Base-by-base conservation (phyloP, 2,329 filamentous ascomycete species). In the Penicillium hesseltinei region DNA sequence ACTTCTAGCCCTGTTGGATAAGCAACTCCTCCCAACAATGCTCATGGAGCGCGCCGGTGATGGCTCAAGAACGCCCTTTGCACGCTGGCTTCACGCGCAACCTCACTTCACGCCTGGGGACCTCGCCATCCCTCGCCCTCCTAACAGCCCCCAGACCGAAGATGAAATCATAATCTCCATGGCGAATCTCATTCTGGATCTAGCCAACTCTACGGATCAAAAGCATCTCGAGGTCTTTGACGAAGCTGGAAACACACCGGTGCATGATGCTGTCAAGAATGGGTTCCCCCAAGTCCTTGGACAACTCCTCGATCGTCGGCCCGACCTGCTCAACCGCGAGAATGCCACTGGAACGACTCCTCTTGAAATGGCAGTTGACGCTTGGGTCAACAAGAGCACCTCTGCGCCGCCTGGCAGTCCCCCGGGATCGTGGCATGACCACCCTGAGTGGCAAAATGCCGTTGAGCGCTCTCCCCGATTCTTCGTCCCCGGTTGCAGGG, bases 271-370 rank as follows among this genome's bases (percentile, higher is more conserved):
- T 1, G 68, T 77, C 25, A 69, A 69, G 29, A 52, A 75, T 6
- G 81, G 84, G 38, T 75, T 87, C 1, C 79, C 81, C 15, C 77
- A 85, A 63, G 79, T 90, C 29, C 86, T 89, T 3, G 55, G 66
- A 17, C 17, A 65, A 11, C 68, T 75, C 40, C 73, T 92, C 11
- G 75, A 82, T 10, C 77, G 77, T 62, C 79, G 83, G 19, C 83
- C 87, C 0, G 78, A 80, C 27, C 77, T 92, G 2, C 75, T 91
- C 0, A 81, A 84, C 63, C 83, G 86, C 23, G 91, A 94, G 70
- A 92, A 92, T 63, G 84, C 89, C 0, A 89, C 89, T 0, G 91
- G 91, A 2, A 81, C 84, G 17, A 94, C 90, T 0, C 88, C 90
- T 0, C 79, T 82, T 29, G 90, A 94, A 19, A 59, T 74, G 33